phyloP scores from a whole-genome alignment of 1,284 basidiomycete species.

The Ganoderma meredithae region DNA sequence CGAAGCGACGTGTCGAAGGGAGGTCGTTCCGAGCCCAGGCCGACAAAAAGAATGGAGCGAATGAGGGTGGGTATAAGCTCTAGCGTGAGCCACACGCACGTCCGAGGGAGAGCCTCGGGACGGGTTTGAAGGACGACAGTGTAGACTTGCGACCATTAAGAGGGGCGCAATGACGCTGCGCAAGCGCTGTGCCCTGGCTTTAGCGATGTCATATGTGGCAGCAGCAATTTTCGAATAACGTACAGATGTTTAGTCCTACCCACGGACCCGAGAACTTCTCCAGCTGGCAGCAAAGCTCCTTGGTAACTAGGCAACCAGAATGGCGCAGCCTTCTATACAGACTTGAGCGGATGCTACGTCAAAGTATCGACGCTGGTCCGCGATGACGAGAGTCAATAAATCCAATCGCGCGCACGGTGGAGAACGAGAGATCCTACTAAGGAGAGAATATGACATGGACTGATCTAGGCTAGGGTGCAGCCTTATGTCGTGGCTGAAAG shows the following conservation, averaged over 20 bases:
- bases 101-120: constrained; percentile 1
- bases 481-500: not conserved
- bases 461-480: not conserved
- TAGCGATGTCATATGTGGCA: constrained; percentile 6
- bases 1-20: not conserved
- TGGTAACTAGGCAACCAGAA: not conserved
- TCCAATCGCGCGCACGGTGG: not conserved
- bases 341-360: not conserved
- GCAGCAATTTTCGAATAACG: not conserved
- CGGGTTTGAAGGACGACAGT: not conserved
- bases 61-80: not conserved
- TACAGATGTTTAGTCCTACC: not conserved
- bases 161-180: not conserved
- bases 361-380: not conserved
- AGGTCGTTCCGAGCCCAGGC: not conserved
- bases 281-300: not conserved
- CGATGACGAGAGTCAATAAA: not conserved
- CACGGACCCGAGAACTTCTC: not conserved
- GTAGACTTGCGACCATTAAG: not conserved
- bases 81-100: not conserved
- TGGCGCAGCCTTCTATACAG: not conserved
- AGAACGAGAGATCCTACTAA: not conserved
- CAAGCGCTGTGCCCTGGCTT: not conserved
- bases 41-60: not conserved
- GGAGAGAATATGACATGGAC: not conserved